Percentiles rank a stretch among this genome's conserved stretches.
Conservation (phyloP, 2,329 filamentous ascomycete genomes). For the Penicillium sp. region DNA sequence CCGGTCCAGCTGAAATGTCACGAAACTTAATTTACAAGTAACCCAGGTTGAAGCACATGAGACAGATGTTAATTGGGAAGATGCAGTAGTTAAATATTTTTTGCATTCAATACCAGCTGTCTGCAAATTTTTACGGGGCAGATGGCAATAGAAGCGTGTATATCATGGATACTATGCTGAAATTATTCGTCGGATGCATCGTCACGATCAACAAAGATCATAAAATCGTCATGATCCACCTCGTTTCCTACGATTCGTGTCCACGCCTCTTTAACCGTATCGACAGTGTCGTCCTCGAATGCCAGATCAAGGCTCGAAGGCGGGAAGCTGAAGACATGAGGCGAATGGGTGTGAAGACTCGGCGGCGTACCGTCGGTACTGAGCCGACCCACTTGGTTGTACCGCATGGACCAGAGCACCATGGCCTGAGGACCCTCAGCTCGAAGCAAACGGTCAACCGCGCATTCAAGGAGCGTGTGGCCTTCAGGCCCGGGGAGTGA, state of each 20-base stretch:
- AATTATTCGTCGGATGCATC: constrained; percentile 53
- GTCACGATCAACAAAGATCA: constrained; percentile 76
- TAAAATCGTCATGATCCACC: constrained; percentile 58
- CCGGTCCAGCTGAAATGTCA: too few species aligned
- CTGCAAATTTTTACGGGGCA: background rate
- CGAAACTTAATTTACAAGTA: too few species aligned
- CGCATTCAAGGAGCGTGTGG: constrained; percentile 40
- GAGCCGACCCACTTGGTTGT: constrained; percentile 46
- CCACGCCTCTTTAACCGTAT: constrained; percentile 70
- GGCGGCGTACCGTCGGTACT: constrained; percentile 12
- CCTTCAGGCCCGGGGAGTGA: constrained; percentile 36
- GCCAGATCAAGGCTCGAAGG: constrained; percentile 63
- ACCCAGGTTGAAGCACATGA: background rate
- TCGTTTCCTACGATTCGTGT: constrained; percentile 57
- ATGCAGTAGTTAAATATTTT: background rate
- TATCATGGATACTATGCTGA: constrained; percentile 10
- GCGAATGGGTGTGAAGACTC: constrained; percentile 30
- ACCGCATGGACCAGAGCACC: constrained; percentile 54
- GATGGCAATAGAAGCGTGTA: background rate
- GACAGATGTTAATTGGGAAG: background rate
- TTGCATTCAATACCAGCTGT: background rate
- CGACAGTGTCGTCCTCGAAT: constrained; percentile 69
- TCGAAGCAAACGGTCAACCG: constrained; percentile 44
- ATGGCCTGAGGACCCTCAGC: constrained; percentile 33
- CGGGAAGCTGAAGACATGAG: constrained; percentile 56